Conservation (phyloP, 2,329 filamentous ascomycete species). For the Colletotrichum falcatum region DNA sequence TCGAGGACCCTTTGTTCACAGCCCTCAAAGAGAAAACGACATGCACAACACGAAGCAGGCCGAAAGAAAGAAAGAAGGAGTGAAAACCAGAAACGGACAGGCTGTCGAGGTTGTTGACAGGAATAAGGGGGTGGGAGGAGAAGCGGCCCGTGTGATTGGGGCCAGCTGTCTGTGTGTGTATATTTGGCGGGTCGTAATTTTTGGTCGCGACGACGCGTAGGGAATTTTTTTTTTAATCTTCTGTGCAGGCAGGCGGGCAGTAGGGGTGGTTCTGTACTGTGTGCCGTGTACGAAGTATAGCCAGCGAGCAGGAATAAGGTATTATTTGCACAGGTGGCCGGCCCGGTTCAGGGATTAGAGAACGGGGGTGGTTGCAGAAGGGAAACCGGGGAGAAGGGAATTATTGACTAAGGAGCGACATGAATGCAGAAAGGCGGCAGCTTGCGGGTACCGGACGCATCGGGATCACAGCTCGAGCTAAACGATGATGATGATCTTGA, state of each 20-base stretch:
- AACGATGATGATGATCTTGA: constrained; percentile 20
- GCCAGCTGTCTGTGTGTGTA: constrained; percentile 21
- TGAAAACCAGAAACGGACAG: constrained; percentile 23
- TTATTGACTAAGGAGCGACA: constrained; percentile 43
- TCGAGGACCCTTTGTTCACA: constrained; percentile 42
- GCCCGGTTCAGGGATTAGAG: constrained; percentile 32
- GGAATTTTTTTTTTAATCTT: constrained; percentile 19
- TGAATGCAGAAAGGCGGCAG: constrained; percentile 32
- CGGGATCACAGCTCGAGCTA: constrained; percentile 32
- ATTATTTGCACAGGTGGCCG: constrained; percentile 32
- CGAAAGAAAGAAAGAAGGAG: constrained; percentile 15
- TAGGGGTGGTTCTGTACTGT: neutral
- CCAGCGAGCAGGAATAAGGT: constrained; percentile 37
- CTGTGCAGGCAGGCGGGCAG: constrained; percentile 7
- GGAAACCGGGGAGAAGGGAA: constrained; percentile 26
- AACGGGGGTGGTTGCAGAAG: constrained; percentile 35
- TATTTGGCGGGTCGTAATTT: constrained; percentile 35
- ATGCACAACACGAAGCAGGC: constrained; percentile 29
- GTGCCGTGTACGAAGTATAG: neutral
- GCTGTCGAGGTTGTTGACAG: constrained; percentile 39
- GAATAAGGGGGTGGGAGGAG: constrained; percentile 40
- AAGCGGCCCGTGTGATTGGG: constrained; percentile 40
- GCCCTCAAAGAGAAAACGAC: constrained; percentile 26
- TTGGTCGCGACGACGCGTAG: constrained; percentile 30
- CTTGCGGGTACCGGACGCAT: constrained; percentile 40